Evolutionary conservation across 2,329 filamentous ascomycete genomes (phyloP), one percentile per base, ranked within the genome.

Genomic region (Plenodomus tracheiphilus): DNA sequence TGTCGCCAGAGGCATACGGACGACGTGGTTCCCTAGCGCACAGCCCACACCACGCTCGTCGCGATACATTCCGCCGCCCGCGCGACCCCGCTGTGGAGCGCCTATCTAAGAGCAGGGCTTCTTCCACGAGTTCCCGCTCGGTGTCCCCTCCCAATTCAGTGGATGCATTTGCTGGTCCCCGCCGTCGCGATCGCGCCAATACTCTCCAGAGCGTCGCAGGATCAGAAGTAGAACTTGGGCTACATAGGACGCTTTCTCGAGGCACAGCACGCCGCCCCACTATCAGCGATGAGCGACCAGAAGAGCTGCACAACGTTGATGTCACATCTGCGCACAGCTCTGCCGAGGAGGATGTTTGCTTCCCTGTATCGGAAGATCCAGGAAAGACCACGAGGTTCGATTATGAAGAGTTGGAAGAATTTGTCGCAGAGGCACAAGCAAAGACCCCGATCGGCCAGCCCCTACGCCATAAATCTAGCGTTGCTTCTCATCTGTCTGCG

Each of bases 121-220:
- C 77, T 16, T 82, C 80, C 4, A 69, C 72, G 2, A 81, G 81
- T 18, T 84, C 82, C 40, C 82, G 90, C 46, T 91, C 89, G 1
- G 77, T 84, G 2, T 97, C 94, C 5, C 93, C 93, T 10, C 94
- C 94, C 7, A 99, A 97, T 72, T 99, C 94, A 0, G 91, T 99
- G 43, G 96, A 97, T 72, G 94, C 94, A 3, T 99, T 99, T 73
- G 94, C 94, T 16, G 89, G 94, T 65, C 89, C 90, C 46, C 87
- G 91, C 42, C 89, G 91, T 50, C 87, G 92, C 50, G 89, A 93
- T 68, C 88, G 92, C 37, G 81, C 84, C 40, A 81, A 83, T 41
- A 88, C 85, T 3, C 69, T 83, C 53, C 90, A 85, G 51, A 87
- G 84, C 69, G 60, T 79, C 25, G 53, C 66, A 0, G 62, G 64